A percentile compares a stretch with the other conserved stretches of the same genome.
These are phyloP conservation scores for Trametopsis cervina DNA, from an alignment of 768 basidiomycete genomes.

Conservation along the genomic window DNA sequence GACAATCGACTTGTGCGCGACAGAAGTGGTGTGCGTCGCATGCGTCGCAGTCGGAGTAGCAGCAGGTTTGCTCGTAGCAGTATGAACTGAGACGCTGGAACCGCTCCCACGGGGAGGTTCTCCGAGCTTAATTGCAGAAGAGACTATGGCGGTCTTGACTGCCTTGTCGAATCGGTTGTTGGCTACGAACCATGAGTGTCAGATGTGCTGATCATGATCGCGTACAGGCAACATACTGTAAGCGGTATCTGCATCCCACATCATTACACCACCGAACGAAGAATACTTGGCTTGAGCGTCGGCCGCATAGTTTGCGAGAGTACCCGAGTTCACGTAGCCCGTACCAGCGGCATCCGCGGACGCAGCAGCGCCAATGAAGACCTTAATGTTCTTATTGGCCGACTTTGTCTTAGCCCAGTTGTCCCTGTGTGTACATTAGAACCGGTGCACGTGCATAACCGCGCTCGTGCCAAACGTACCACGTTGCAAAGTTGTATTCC, in stretches of 20 bases:
- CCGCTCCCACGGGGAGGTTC: background rate
- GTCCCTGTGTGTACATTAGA: slow-evolving; percentile 36
- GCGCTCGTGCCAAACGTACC: slow-evolving; percentile 27
- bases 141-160: slow-evolving; percentile 18
- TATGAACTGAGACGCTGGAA: slow-evolving; percentile 4
- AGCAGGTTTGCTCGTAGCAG: slow-evolving; percentile 1
- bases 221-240: slow-evolving; percentile 9
- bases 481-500: slow-evolving; percentile 51
- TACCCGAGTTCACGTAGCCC: slow-evolving; percentile 45
- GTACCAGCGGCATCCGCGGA: slow-evolving; percentile 48
- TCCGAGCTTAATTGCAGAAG: slow-evolving; percentile 13
- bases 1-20: background rate
- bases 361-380: slow-evolving; percentile 62
- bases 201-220: background rate
- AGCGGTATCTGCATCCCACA: slow-evolving; percentile 29
- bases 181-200: slow-evolving; percentile 6
- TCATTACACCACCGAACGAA: slow-evolving; percentile 57
- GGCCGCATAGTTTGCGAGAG: slow-evolving; percentile 40
- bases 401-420: slow-evolving; percentile 56
- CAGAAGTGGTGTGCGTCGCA: background rate
- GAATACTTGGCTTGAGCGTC: slow-evolving; percentile 51
- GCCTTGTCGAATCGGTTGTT: slow-evolving; percentile 20
- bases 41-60: background rate
- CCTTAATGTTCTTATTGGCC: slow-evolving; percentile 53
- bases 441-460: background rate